These are phyloP conservation scores for Pichia terricola DNA, from an alignment of 1,139 yeast species.

Conservation along the genomic window DNA sequence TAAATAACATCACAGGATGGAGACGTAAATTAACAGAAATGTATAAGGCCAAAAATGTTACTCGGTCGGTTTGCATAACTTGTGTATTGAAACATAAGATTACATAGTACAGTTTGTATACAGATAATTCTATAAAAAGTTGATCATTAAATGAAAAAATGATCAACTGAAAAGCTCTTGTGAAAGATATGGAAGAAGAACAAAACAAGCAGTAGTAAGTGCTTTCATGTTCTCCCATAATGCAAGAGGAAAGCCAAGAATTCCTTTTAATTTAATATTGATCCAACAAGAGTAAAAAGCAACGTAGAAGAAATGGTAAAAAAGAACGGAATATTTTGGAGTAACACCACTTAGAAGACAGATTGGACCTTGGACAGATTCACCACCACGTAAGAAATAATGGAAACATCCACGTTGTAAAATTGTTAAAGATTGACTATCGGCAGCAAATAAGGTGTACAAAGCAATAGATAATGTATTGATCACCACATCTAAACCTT, in stretches of 20 bases:
- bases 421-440: slow-evolving; percentile 49
- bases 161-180: slow-evolving; percentile 29
- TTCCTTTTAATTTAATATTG: slow-evolving; percentile 59
- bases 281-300: slow-evolving; percentile 75
- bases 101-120: too few species aligned
- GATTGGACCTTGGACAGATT: slow-evolving; percentile 68
- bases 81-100: too few species aligned
- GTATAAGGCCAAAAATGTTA: too few species aligned
- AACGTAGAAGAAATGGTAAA: slow-evolving; percentile 82
- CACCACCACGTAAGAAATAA: slow-evolving; percentile 81
- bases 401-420: slow-evolving; percentile 84
- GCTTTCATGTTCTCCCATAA: slow-evolving; percentile 60
- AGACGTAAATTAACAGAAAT: too few species aligned
- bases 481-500: slow-evolving; percentile 70
- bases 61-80: too few species aligned
- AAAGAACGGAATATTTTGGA: slow-evolving; percentile 64
- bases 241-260: slow-evolving; percentile 63
- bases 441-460: slow-evolving; percentile 85
- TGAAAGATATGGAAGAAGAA: slow-evolving; percentile 69
- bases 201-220: slow-evolving; percentile 62
- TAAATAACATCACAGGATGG: too few species aligned
- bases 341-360: slow-evolving; percentile 74
- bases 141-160: neutral
- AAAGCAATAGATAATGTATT: slow-evolving; percentile 88
- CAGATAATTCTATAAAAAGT: too few species aligned